Conservation (phyloP, 768 basidiomycete genomes). For the Hygrophoropsis aurantiaca region DNA sequence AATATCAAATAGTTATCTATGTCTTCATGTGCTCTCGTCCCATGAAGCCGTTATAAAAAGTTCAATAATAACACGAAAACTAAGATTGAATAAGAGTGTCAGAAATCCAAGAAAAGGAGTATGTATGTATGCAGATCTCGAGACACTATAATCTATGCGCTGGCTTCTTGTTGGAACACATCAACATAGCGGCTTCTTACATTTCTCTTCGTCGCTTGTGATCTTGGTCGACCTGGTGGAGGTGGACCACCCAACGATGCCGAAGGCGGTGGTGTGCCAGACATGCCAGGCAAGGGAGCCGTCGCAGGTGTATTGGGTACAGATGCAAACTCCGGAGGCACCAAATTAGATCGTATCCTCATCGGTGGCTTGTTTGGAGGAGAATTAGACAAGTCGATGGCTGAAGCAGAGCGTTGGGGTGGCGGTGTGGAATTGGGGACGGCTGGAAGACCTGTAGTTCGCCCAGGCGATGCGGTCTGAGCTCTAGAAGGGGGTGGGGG, state of each 20-base stretch:
- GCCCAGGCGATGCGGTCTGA: slow-evolving; percentile 82
- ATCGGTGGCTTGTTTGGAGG: slow-evolving; percentile 51
- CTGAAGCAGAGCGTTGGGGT: slow-evolving; percentile 57
- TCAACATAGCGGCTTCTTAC: slow-evolving; percentile 86
- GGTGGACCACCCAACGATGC: slow-evolving; percentile 20
- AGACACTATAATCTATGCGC: slow-evolving; percentile 12
- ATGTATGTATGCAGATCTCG: slow-evolving; percentile 6
- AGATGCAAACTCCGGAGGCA: slow-evolving; percentile 43
- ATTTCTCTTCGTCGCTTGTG: slow-evolving; percentile 67
- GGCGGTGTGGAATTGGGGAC: slow-evolving; percentile 36
- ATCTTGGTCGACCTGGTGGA: slow-evolving; percentile 51
- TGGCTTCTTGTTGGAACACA: slow-evolving; percentile 68
- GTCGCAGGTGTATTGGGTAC: slow-evolving; percentile 30
- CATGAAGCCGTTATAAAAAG: slow-evolving; percentile 13
- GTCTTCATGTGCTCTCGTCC: slow-evolving; percentile 1
- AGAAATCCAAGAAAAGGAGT: slow-evolving; percentile 4
- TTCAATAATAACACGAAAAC: slow-evolving; percentile 10
- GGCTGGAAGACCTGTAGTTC: slow-evolving; percentile 36
- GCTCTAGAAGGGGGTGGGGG: slow-evolving; percentile 82
- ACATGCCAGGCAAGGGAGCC: slow-evolving; percentile 9
- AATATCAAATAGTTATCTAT: too few species aligned
- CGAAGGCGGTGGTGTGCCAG: slow-evolving; percentile 16
- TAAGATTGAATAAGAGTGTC: slow-evolving; percentile 3
- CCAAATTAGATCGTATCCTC: slow-evolving; percentile 67
- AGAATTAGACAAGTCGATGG: slow-evolving; percentile 57